Base-by-base conservation (phyloP, 78 protist species). In the Tieghemostelium lacteum region DNA sequence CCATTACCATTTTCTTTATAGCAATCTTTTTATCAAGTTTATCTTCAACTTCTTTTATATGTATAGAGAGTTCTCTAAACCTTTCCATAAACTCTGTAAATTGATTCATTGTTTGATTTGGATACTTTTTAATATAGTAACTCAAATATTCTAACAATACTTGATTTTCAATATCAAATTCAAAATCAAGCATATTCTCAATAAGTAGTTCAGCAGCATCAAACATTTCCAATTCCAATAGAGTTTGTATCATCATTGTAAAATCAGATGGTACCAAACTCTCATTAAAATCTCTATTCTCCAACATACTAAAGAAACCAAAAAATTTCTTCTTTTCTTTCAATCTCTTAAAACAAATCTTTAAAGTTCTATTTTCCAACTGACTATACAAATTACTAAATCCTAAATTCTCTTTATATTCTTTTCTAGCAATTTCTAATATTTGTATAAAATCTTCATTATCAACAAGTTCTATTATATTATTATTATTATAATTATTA, bases 161-260 rank as follows among this genome's bases (percentile, higher is more conserved):
- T 14, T 6, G 6, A n/a, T n/a, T n/a, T n/a, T n/a, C n/a, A n/a
- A n/a, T n/a, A n/a, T n/a, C n/a, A n/a, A n/a, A n/a, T n/a, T n/a
- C n/a, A 20, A n/a, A 36, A 17, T 57, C 63, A n/a, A 19, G 64
- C 77, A 71, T 71, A 33, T 71, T 71, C 39, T 54, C 29, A 0
- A 52, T 16, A 0, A 71, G 0, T 63, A 71, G 45, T 71, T 71
- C 77, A 22, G 63, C 77, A 0, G 77, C 28, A 31, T 45, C 14
- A 50, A 50, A 24, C 50, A 50, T 60, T 20, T 52, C 49, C 63
- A 50, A 22, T 31, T 71, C 63, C 19, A 71, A 50, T n/a, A 71
- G 33, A 16, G 55, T 52, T 52, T 36, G 60, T 17, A 71, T 26
- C 42, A 71, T 71, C 31, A 28, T 33, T 8, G 39, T 50, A 33